These are phyloP conservation scores for Trametes cingulata DNA, from an alignment of 768 basidiomycete species.

Conservation along the genomic window DNA sequence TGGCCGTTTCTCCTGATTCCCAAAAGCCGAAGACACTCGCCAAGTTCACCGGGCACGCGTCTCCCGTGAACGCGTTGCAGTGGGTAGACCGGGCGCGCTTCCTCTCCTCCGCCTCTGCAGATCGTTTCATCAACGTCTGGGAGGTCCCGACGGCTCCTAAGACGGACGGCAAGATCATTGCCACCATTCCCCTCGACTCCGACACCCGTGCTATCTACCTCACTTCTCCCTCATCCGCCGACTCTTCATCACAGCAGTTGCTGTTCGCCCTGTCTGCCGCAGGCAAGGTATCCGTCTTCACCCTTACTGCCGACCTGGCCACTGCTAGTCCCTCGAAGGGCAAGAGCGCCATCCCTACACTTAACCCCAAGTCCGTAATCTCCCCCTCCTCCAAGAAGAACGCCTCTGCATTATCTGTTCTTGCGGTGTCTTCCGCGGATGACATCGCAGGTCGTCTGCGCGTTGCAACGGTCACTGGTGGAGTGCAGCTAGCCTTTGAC, in stretches of 20 bases:
- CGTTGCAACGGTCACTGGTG: conserved; percentile 55
- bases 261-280: conserved; percentile 60
- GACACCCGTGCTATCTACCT: conserved; percentile 49
- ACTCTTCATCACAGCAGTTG: conserved; percentile 35
- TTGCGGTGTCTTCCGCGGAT: conserved; percentile 48
- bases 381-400: conserved; percentile 41
- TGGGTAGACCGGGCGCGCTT: conserved; percentile 55
- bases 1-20: conserved; percentile 38
- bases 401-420: conserved; percentile 38
- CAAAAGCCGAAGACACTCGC: conserved; percentile 48
- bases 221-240: conserved; percentile 24
- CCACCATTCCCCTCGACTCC: conserved; percentile 64
- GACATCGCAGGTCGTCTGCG: conserved; percentile 46
- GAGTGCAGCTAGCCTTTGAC: conserved; percentile 60
- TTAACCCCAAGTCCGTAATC: conserved; percentile 55
- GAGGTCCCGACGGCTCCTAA: conserved; percentile 44
- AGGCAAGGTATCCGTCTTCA: conserved; percentile 58
- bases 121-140: conserved; percentile 67
- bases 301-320: conserved; percentile 49
- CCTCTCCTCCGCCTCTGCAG: conserved; percentile 60
- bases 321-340: conserved; percentile 41
- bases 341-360: conserved; percentile 48
- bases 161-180: conserved; percentile 52
- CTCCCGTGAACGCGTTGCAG: conserved; percentile 49
- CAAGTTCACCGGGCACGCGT: conserved; percentile 67